Base-by-base conservation (phyloP, 2,329 filamentous ascomycete genomes). In the Rhynchosporium secalis region DNA sequence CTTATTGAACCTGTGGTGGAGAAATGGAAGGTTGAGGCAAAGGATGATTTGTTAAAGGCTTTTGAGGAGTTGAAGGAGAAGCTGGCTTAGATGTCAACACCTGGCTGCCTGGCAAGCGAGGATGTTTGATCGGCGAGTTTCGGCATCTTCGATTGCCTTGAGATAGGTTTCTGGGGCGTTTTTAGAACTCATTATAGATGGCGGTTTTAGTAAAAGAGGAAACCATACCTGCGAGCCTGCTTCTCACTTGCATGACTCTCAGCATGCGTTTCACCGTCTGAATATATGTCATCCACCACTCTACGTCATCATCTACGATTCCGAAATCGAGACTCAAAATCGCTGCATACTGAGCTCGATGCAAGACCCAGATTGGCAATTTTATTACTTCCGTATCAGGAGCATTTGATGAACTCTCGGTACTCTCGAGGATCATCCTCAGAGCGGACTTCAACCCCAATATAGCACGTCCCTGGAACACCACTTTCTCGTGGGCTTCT, bases 31-130 rank as follows among this genome's bases (percentile, higher is more conserved):
- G 61, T 56, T 28, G 62, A 62, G 26, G 62, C 63, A 45, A 62
- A 49, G 45, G 54, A 48, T 2, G 67, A 66, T 9, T 31, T 66
- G 45, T 6, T 66, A 3, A 66, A 67, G 29, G 65, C 56, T 3
- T 67, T 62, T 60, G 61, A 40, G 6, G 64, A 67, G 56, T 40
- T 69, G 57, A 61, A 59, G 58, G 56, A 36, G 10, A 58, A 51
- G 26, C 55, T 64, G 54, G 55, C 40, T 52, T 41, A 29, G 8
- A 12, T 26, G 8, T 52, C 26, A 26, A 26, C 36, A 54, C 2
- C 29, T 33, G 31, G 33, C 10, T 41, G 33, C 10, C 29, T 41
- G 48, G n/a, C 36, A 54, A 5, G 31, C 26, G 13, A 46, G 58
- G 10, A 54, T 7, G 9, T 38, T 54, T 10, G 38, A 10, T 43